Evolutionary conservation across 306 rosid genomes (phyloP), one percentile per base, ranked within the genome.

Genomic region (Trifolium subterraneum): DNA sequence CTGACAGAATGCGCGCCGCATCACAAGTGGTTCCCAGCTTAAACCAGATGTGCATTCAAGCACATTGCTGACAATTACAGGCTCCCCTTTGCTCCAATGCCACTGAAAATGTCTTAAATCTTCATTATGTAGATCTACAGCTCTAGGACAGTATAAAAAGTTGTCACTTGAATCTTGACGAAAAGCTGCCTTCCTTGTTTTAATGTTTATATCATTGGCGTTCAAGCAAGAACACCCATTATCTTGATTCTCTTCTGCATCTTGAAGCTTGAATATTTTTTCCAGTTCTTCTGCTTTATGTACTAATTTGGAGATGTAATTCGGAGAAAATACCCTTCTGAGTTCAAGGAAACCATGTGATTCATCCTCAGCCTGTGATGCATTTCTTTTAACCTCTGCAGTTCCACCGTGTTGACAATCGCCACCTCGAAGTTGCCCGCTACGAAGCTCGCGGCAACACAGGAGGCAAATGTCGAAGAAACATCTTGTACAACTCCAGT

Each of bases 1-100:
- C 68, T 89, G 87, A 69, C 98, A 96, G 72, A 64, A 88, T 41
- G 97, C 98, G 22, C 98, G 97, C 97, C 97, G 89, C 98, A 93
- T 93, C 77, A 90, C 97, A n/a, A 86, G 80, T 13, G 98, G 98
- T 68, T 93, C 97, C 97, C 97, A 93, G 81, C 97, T 91, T 83
- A 91, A 85, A 19, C 97, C 97, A 8, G 89, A 78, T 29, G 90
- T 63, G 31, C 84, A 78, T 69, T 87, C 89, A 72, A 93, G 96
- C 52, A 84, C 96, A 77, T 91, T 75, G 58, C 96, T 87, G 16
- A 93, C 96, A 64, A 93, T 79, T 29, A 93, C 89, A 15, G 98
- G 98, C 82, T 93, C 96, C 39, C 96, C 94, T 81, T 82, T 91
- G 50, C 69, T 76, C 98, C 98, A 93, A 44, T 93, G 98, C 80